Base-by-base conservation (phyloP, 1,284 basidiomycete genomes). In the Taiwanofungus camphoratus region DNA sequence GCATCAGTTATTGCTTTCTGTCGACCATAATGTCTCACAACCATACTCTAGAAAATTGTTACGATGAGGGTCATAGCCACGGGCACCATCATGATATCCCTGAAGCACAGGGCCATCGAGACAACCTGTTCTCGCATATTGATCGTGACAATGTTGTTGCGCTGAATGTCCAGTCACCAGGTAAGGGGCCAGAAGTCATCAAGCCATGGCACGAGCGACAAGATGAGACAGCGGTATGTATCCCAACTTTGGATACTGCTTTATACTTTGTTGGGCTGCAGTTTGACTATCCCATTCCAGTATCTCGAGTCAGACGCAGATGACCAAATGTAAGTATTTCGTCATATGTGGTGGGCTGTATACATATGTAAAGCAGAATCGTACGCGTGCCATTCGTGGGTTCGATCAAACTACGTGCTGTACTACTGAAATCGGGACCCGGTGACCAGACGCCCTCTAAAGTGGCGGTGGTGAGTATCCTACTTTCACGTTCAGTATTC, bases 301-400 rank as follows among this genome's bases (percentile, higher is more conserved):
- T 86, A 67, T 51, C 52, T 91, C 31, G 81, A 87, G 59, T 90
- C 87, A 11, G 88, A 91, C 52, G 82, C 82, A 27, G 87, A 91
- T 60, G 87, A 89, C 58, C 85, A 90, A 62, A 63, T 91, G 86
- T 87, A 62, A 52, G 72, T 46, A 42, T 39, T 13, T 15, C 18
- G 36, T 46, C 46, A 49, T 36, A 51, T 22, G 45, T 38, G 38
- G 27, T 15, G 29, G 36, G 30, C 42, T 41, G 42, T 29, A 34
- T 11, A 34, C n/a, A 15, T 8, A 8, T 19, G 30, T 15, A 38
- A 12, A 36, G 15, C 37, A 88, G 85, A 57, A 87, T 89, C 50
- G 65, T 91, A 43, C 83, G 82, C 34, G 63, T 91, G 23, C 88
- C 88, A 1, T 91, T 91, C 57, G 88, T 83, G 1, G 83, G 84